These are phyloP conservation scores for Beauveria scarabaeidicola DNA, from an alignment of 2,329 filamentous ascomycete species.

Conservation along the genomic window DNA sequence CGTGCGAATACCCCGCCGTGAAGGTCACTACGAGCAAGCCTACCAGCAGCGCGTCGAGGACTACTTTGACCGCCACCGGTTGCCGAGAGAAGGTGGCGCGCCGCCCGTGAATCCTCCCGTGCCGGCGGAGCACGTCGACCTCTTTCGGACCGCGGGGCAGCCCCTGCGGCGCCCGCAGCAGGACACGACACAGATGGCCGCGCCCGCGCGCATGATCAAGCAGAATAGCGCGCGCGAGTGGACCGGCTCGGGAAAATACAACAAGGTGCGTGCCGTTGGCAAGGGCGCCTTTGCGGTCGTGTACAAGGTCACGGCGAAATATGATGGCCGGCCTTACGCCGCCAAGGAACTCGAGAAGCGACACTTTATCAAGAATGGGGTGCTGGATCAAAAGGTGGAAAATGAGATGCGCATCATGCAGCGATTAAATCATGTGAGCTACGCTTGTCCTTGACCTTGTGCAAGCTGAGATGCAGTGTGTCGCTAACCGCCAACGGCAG, in stretches of 20 bases:
- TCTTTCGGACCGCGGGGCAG: slow-evolving; percentile 17
- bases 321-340: slow-evolving; percentile 73
- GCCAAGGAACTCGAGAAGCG: slow-evolving; percentile 94
- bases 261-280: slow-evolving; percentile 71
- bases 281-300: slow-evolving; percentile 94
- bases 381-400: slow-evolving; percentile 83
- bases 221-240: slow-evolving; percentile 51
- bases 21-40: slow-evolving; percentile 53
- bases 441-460: neutral
- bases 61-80: slow-evolving; percentile 45
- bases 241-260: slow-evolving; percentile 79
- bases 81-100: slow-evolving; percentile 15
- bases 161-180: neutral
- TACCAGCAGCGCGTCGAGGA: slow-evolving; percentile 62
- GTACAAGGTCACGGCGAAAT: slow-evolving; percentile 80
- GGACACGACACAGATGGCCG: slow-evolving; percentile 13
- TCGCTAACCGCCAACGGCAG: slow-evolving; percentile 29
- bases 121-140: slow-evolving; percentile 17
- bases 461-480: neutral
- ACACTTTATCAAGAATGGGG: slow-evolving; percentile 84
- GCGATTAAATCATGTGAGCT: slow-evolving; percentile 67
- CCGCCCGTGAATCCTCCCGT: slow-evolving; percentile 1
- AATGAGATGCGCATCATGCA: slow-evolving; percentile 98
- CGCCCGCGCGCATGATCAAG: slow-evolving; percentile 11
- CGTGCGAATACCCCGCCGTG: slow-evolving; percentile 72